Evolutionary conservation across 805 yeast species (phyloP).

Genomic region (Debaryomyces castellii): DNA sequence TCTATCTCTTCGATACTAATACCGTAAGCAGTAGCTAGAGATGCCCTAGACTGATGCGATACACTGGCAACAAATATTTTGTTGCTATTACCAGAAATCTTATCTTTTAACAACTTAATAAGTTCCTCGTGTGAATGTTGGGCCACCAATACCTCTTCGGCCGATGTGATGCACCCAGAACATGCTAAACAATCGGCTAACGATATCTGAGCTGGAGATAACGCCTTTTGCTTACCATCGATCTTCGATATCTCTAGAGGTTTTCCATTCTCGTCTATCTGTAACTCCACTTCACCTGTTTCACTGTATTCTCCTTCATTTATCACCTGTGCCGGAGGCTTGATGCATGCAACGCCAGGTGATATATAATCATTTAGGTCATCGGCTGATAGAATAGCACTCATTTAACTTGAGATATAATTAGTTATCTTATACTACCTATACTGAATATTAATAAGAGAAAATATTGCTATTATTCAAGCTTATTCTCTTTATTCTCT

Average conservation of each 20-base stretch:
- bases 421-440: not conserved
- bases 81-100: conserved; percentile 15
- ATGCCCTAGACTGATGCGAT: conserved; percentile 83
- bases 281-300: conserved; percentile 50
- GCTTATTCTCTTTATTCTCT: not conserved
- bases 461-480: not conserved
- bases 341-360: conserved; percentile 93
- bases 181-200: conserved; percentile 94
- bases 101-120: conserved; percentile 51
- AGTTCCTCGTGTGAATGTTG: conserved; percentile 86
- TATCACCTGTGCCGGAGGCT: conserved; percentile 51
- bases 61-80: conserved; percentile 70
- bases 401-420: conserved; percentile 46
- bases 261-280: conserved; percentile 55
- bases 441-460: not conserved
- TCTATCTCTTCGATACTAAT: conserved; percentile 59
- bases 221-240: conserved; percentile 48
- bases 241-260: conserved; percentile 69
- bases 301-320: conserved; percentile 17
- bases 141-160: conserved; percentile 91
- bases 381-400: conserved; percentile 83
- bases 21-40: conserved; percentile 68
- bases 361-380: conserved; percentile 92
- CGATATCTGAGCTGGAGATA: conserved; percentile 83
- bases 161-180: conserved; percentile 94